phyloP scores from a whole-genome alignment of 352 stramenopile genomes.

The Pythium aquatile region DNA sequence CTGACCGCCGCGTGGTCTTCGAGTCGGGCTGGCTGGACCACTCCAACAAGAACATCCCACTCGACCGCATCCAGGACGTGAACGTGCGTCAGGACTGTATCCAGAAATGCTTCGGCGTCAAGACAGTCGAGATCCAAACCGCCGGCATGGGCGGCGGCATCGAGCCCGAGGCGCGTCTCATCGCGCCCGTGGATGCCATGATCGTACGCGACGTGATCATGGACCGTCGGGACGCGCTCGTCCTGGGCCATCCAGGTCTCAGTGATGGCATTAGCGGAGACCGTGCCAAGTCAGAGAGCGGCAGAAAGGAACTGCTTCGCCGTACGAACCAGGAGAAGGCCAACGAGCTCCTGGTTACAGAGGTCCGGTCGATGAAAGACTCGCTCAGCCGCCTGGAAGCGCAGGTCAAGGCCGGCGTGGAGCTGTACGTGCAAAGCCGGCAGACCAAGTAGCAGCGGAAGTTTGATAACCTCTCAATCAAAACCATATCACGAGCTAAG shows the following conservation, averaged over 20 bases:
- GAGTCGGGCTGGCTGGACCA: conserved; percentile 41
- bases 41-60: conserved; percentile 40
- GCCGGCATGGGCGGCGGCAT: conserved; percentile 22
- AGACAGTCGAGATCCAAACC: conserved; percentile 44
- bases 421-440: conserved; percentile 16
- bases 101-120: conserved; percentile 35
- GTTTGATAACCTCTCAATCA: too few relatives aligned
- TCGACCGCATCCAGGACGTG: conserved; percentile 51
- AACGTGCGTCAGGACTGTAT: conserved; percentile 39
- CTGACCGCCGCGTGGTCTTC: conserved; percentile 37
- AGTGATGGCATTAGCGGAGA: not conserved
- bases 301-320: not conserved
- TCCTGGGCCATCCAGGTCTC: conserved; percentile 27
- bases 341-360: conserved; percentile 9
- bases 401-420: conserved; percentile 20
- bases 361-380: conserved; percentile 22
- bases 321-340: not conserved
- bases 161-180: conserved; percentile 28
- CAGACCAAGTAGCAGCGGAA: not conserved
- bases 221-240: conserved; percentile 39
- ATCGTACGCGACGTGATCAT: conserved; percentile 43
- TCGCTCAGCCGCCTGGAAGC: conserved; percentile 20
- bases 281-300: not conserved
- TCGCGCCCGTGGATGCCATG: conserved; percentile 34
- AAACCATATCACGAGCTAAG: too few relatives aligned